Evolutionary conservation across 1,284 basidiomycete species (phyloP).

Genomic region (Gomphus sp.): DNA sequence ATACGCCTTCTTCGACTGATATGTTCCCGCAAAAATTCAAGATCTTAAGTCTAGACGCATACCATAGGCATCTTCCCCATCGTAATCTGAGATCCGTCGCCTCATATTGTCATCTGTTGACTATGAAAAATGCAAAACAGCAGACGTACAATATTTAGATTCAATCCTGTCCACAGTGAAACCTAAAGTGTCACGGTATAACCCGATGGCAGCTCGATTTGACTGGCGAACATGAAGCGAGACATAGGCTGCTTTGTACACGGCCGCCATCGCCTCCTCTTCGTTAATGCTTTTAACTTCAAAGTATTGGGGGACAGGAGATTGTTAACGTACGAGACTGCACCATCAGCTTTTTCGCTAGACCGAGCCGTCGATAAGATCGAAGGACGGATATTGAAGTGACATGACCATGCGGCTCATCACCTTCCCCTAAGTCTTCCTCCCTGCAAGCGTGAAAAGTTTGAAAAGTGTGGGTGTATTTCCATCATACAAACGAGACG

Average conservation of each 20-base stretch:
- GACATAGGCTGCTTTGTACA: slow-evolving; percentile 70
- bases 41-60: slow-evolving; percentile 64
- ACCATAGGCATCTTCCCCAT: slow-evolving; percentile 87
- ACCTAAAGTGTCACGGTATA: slow-evolving; percentile 80
- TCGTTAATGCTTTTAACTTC: neutral
- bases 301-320: neutral
- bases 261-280: slow-evolving; percentile 84
- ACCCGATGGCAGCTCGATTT: slow-evolving; percentile 73
- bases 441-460: slow-evolving; percentile 40
- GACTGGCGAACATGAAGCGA: slow-evolving; percentile 84
- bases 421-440: slow-evolving; percentile 54
- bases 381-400: slow-evolving; percentile 87
- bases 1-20: no score
- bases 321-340: slow-evolving; percentile 57
- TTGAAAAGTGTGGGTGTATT: no score
- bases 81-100: slow-evolving; percentile 53
- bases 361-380: slow-evolving; percentile 74
- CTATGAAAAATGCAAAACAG: neutral
- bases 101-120: neutral
- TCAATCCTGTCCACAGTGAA: slow-evolving; percentile 73
- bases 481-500: neutral
- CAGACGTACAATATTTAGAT: slow-evolving; percentile 70
- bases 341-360: slow-evolving; percentile 85
- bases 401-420: slow-evolving; percentile 76
- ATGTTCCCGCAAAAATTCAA: neutral